phyloP scores from a whole-genome alignment of 257 asterid species.

The Salvia splendens region DNA sequence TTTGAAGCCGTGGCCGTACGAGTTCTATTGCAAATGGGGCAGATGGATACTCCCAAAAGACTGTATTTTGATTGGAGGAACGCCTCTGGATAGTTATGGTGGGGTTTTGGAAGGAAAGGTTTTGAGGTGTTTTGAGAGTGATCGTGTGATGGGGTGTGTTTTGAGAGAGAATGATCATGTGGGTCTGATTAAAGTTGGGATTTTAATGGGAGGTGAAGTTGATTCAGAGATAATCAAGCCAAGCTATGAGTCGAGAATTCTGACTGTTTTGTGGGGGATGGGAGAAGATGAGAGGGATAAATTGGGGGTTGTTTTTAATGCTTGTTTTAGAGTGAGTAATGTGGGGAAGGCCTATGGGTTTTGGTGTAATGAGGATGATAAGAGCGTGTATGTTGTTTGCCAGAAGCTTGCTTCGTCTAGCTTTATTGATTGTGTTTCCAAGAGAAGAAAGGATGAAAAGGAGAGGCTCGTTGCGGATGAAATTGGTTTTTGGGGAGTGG shows the following conservation, averaged over 20 bases:
- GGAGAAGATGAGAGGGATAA: conserved; percentile 47
- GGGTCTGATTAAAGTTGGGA: conserved; percentile 61
- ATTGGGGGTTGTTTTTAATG: conserved; percentile 42
- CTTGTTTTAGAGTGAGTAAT: conserved; percentile 43
- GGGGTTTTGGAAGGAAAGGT: conserved; percentile 44
- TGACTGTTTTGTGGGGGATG: conserved; percentile 56
- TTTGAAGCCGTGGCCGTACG: conserved; percentile 56
- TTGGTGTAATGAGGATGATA: conserved; percentile 65
- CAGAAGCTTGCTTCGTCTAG: conserved; percentile 46
- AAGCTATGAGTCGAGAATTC: conserved; percentile 60
- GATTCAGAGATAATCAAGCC: conserved; percentile 38
- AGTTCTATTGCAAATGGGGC: conserved; percentile 64
- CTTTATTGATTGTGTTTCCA: conserved; percentile 35
- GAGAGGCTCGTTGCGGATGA: conserved; percentile 34
- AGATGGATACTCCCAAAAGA: conserved; percentile 67
- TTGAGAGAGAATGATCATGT: conserved; percentile 52
- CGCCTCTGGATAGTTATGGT: conserved; percentile 27
- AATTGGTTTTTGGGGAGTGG: conserved; percentile 45
- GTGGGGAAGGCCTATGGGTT: conserved; percentile 68
- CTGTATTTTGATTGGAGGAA: conserved; percentile 41
- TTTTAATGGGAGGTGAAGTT: conserved; percentile 35
- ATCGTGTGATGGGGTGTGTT: conserved; percentile 39
- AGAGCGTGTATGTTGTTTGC: conserved; percentile 53
- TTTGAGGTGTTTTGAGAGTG: conserved; percentile 40
- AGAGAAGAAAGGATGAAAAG: conserved; percentile 33